Evolutionary conservation across 352 stramenopile species (phyloP).

Genomic region (Globisporangium iwayamae): DNA sequence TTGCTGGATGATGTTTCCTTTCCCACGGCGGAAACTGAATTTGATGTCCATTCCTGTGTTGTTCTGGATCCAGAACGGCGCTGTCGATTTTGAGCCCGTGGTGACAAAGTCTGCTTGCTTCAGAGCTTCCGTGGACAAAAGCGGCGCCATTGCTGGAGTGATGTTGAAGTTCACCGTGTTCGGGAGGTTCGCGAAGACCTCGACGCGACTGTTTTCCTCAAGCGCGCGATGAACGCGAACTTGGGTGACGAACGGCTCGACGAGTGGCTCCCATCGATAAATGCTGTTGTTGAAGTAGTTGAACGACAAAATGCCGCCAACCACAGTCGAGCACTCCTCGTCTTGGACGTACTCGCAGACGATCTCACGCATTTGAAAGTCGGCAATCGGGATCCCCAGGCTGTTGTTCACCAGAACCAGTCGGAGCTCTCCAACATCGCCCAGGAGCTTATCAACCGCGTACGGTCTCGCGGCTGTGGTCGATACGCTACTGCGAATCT

Average conservation of each 20-base stretch:
- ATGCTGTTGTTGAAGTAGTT: constrained; percentile 93
- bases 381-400: constrained; percentile 79
- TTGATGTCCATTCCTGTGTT: constrained; percentile 79
- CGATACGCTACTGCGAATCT: not conserved
- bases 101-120: constrained; percentile 86
- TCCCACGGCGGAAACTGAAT: constrained; percentile 83
- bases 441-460: constrained; percentile 74
- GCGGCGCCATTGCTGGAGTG: constrained; percentile 81
- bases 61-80: constrained; percentile 89
- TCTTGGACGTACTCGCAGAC: constrained; percentile 87
- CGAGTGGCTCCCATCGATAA: constrained; percentile 84
- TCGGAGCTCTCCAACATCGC: constrained; percentile 78
- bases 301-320: constrained; percentile 74
- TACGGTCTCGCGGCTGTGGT: constrained; percentile 21
- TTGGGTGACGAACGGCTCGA: constrained; percentile 82
- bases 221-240: constrained; percentile 67
- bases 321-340: constrained; percentile 75
- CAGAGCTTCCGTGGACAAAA: constrained; percentile 76
- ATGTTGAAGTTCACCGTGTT: constrained; percentile 88
- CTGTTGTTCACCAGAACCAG: constrained; percentile 89
- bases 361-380: constrained; percentile 86
- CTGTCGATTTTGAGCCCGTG: constrained; percentile 79
- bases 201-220: constrained; percentile 65
- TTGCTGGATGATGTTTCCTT: constrained; percentile 78
- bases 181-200: constrained; percentile 79